Base-by-base conservation (phyloP, 2,329 filamentous ascomycete genomes). In the Huntiella abstrusa region DNA sequence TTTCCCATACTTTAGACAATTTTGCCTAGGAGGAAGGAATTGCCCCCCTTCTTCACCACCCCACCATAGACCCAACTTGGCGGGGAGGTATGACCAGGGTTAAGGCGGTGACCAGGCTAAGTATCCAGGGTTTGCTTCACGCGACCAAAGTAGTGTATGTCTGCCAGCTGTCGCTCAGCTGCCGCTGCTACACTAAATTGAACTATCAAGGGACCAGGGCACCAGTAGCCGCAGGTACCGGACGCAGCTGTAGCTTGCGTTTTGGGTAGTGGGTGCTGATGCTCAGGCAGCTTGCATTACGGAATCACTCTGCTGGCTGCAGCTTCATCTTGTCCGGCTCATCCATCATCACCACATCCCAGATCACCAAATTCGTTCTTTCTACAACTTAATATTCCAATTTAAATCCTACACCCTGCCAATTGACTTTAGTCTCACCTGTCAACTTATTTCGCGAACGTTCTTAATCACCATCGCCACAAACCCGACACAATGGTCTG, bases 241-340 rank as follows among this genome's bases (percentile, higher is more conserved):
- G 22, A 28, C 22, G 22, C 22, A 11, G 45, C 15, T 40, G 10
- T 34, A 41, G 44, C 44, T 33, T 33, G 37, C 36, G 16, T 13
- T 15, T 34, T 35, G n/a, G 33, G 35, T 37, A 37, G 35, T 28
- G 22, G 22, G 22, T 7, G 40, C 11, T 39, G 35, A 19, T 40
- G 34, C 43, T 41, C 41, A 48, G 46, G 46, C 46, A 48, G 46
- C 46, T 48, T 32, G 28, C 46, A 48, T 48, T 48, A 48, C 46
- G 46, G 46, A 48, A 48, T 41, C 46, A 43, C 43, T 35, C 43
- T 45, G 34, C 43, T 45, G 43, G 34, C 43, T 45, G 43, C 33
- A 41, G 40, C 40, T 32, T 41, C 16, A 11, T 41, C 22, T 28
- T 28, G 22, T 28, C 8, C 8, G 22, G 22, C 22, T 28, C 19